These are phyloP conservation scores for Penicillium canariense DNA, from an alignment of 495 filamentous ascomycete species.

Conservation along the genomic window DNA sequence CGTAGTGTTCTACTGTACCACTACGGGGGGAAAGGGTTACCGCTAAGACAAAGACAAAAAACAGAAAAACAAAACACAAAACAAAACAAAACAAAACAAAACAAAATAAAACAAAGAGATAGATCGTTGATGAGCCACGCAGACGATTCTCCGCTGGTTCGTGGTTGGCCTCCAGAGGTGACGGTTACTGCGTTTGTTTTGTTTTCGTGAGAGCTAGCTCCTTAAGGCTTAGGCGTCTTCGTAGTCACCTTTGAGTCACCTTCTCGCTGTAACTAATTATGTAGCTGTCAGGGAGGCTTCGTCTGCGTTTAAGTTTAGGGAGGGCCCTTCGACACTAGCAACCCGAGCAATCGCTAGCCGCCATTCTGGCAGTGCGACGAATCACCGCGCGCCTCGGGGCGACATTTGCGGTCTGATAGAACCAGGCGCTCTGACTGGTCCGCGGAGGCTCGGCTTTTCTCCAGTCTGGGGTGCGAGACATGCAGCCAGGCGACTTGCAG, in stretches of 20 bases:
- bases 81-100: too few relatives aligned
- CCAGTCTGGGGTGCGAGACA: too few relatives aligned
- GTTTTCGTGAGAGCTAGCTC: too few relatives aligned
- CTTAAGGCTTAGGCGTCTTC: too few relatives aligned
- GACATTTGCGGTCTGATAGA: conserved; percentile 28
- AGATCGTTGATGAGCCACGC: not conserved
- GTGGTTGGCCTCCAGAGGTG: too few relatives aligned
- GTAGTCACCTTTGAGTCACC: too few relatives aligned
- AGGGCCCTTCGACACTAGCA: not conserved
- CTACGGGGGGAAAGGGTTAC: not conserved
- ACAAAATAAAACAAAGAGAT: too few relatives aligned
- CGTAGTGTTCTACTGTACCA: not conserved
- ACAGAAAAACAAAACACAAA: too few relatives aligned
- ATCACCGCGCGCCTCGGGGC: conserved; percentile 6
- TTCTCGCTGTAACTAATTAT: not conserved
- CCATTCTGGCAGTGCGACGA: conserved; percentile 14
- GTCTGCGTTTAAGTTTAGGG: not conserved
- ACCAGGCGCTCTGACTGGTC: conserved; percentile 21
- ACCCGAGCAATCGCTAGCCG: not conserved
- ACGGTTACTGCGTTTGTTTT: too few relatives aligned
- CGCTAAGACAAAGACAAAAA: too few relatives aligned
- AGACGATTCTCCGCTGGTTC: not conserved
- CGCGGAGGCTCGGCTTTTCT: not conserved
- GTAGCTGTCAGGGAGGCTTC: not conserved
- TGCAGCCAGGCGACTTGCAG: too few relatives aligned